Evolutionary conservation across 306 rosid genomes (phyloP).

Genomic region (Delonix regia): DNA sequence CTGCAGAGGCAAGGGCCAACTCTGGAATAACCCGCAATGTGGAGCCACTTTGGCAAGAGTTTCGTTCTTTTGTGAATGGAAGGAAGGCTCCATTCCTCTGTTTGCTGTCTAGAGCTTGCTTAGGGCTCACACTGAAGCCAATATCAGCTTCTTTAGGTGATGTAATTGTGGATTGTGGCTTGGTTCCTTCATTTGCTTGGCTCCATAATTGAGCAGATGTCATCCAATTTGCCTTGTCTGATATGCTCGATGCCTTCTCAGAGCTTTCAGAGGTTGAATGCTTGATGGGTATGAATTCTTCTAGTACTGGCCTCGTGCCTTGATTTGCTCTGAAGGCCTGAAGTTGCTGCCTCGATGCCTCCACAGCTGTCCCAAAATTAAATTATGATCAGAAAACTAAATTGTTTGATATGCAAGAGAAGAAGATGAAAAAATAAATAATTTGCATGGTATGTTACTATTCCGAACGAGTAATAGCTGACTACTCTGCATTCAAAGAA

Average conservation of each 20-base stretch:
- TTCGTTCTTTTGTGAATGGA: constrained; percentile 82
- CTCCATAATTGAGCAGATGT: constrained; percentile 97
- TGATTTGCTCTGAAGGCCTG: constrained; percentile 61
- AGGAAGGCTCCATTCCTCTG: constrained; percentile 84
- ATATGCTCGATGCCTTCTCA: constrained; percentile 54
- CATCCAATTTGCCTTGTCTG: constrained; percentile 98
- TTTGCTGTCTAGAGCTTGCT: constrained; percentile 56
- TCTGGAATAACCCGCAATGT: constrained; percentile 64
- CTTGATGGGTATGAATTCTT: constrained; percentile 92
- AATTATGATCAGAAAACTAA: not conserved
- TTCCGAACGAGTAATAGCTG: not conserved
- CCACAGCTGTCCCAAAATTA: constrained; percentile 65
- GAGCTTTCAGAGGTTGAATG: constrained; percentile 61
- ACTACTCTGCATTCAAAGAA: constrained; percentile 32
- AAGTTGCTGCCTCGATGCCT: constrained; percentile 82
- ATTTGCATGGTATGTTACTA: constrained; percentile 22
- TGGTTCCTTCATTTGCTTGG: constrained; percentile 70
- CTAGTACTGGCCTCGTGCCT: constrained; percentile 76
- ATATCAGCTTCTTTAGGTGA: constrained; percentile 50
- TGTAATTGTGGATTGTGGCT: constrained; percentile 48
- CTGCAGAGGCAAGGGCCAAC: constrained; percentile 64
- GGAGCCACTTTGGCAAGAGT: constrained; percentile 33
- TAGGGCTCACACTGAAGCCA: constrained; percentile 69
- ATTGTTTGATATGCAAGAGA: not conserved
- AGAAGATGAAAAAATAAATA: not conserved